Percentiles rank a stretch among this genome's conserved stretches.
Conservation (phyloP, 768 basidiomycete species). For the Trametes elegans region DNA sequence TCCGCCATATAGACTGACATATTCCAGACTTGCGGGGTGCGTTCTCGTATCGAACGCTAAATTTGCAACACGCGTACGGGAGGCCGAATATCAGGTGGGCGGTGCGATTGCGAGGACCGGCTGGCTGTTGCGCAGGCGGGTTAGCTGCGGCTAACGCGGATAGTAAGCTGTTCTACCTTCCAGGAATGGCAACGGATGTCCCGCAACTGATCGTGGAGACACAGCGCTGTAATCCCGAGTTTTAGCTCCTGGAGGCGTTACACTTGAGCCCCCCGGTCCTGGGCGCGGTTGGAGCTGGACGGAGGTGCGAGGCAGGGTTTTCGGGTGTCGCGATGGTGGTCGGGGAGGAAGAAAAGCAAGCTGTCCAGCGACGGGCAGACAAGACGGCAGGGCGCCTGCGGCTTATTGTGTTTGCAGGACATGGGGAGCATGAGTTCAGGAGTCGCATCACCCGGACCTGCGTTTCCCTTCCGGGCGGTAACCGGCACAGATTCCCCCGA, state of each 20-base stretch:
- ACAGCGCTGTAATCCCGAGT: not conserved
- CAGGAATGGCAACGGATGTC: conserved; percentile 1
- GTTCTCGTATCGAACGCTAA: conserved; percentile 3
- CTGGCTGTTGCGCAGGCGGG: not conserved
- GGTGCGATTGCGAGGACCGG: conserved; percentile 6
- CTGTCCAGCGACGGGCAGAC: not conserved
- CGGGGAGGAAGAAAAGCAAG: conserved; percentile 4
- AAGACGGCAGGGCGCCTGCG: conserved; percentile 9
- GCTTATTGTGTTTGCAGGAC: conserved; percentile 19
- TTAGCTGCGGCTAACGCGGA: not conserved
- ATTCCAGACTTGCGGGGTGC: not conserved
- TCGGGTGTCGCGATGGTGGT: conserved; percentile 15
- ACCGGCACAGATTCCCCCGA: conserved; percentile 3
- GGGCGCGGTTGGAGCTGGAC: too few species aligned
- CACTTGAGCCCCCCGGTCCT: too few species aligned
- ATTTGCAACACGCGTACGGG: not conserved
- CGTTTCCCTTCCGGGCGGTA: not conserved
- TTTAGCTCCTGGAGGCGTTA: too few species aligned
- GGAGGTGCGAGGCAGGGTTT: not conserved
- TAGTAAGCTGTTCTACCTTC: conserved; percentile 1
- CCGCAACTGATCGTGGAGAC: not conserved
- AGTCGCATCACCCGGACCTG: conserved; percentile 1
- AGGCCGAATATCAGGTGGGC: conserved; percentile 10
- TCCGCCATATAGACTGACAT: conserved; percentile 5
- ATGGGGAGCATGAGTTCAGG: conserved; percentile 2